Conservation (phyloP, 2,329 filamentous ascomycete genomes). For the Ophiostoma novo-ulmi region DNA sequence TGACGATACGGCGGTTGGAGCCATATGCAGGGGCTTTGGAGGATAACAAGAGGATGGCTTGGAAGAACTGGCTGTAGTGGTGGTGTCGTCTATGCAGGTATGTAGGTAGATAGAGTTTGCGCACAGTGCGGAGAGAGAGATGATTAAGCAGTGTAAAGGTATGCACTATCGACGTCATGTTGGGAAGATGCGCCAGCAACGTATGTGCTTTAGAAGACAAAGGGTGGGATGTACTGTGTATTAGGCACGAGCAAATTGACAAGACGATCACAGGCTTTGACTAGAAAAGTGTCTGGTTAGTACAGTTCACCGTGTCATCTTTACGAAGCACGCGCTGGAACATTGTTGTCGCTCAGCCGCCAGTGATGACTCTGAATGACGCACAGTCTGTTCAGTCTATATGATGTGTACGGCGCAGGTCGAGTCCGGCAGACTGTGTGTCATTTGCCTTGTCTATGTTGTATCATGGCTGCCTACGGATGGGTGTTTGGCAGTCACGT, state of each 20-base stretch:
- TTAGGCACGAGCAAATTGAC: not conserved
- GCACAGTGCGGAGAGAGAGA: not conserved
- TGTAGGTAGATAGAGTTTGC: not conserved
- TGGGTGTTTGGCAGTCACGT: not conserved
- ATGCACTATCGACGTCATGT: conserved; percentile 6
- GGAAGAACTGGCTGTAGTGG: not conserved
- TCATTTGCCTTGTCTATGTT: not conserved
- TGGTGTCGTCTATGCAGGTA: not conserved
- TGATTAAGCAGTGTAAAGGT: not conserved
- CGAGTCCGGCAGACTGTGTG: not conserved
- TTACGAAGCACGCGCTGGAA: not conserved
- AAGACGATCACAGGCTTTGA: not conserved
- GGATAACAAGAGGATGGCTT: too few species aligned
- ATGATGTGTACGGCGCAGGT: not conserved
- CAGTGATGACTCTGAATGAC: not conserved
- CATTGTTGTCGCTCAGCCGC: not conserved
- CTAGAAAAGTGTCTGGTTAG: too few species aligned
- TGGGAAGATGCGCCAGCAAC: not conserved
- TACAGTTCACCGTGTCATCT: not conserved
- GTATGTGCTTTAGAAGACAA: not conserved
- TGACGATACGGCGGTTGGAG: not conserved
- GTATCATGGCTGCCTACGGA: not conserved
- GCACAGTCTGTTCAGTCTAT: not conserved
- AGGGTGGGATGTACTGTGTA: not conserved
- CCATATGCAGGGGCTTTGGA: conserved; percentile 8